These are phyloP conservation scores for Triticum urartu DNA, from an alignment of 176 grass and related monocot genomes.

Conservation along the genomic window DNA sequence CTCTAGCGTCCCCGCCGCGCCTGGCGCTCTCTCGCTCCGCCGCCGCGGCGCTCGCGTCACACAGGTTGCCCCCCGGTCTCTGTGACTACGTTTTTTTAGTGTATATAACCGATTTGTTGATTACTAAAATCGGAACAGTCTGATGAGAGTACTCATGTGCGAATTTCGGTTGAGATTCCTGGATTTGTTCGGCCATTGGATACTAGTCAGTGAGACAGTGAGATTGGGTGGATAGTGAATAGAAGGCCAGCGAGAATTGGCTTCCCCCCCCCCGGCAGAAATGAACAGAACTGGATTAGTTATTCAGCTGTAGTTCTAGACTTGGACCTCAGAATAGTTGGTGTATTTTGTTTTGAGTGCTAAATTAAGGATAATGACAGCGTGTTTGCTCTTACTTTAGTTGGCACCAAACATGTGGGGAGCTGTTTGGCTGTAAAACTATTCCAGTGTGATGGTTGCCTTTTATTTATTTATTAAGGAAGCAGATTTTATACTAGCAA, in stretches of 20 bases:
- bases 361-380: neutral
- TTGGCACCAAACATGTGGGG: neutral
- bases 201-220: neutral
- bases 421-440: neutral
- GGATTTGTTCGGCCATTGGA: neutral
- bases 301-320: neutral
- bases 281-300: neutral
- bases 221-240: neutral
- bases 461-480: neutral
- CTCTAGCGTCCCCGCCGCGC: neutral
- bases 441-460: neutral
- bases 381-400: neutral
- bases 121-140: neutral
- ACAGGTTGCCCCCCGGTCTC: constrained; percentile 24
- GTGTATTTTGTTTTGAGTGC: neutral
- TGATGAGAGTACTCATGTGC: neutral
- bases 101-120: neutral
- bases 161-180: neutral
- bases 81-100: neutral
- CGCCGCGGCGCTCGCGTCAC: neutral
- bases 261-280: neutral
- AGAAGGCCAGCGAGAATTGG: neutral
- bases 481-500: neutral
- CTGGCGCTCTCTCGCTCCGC: neutral
- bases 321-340: neutral